Percentiles rank a stretch among this genome's conserved stretches.
phyloP scores from a whole-genome alignment of 805 yeast species.

The Zygosaccharomyces kombuchaensis region DNA sequence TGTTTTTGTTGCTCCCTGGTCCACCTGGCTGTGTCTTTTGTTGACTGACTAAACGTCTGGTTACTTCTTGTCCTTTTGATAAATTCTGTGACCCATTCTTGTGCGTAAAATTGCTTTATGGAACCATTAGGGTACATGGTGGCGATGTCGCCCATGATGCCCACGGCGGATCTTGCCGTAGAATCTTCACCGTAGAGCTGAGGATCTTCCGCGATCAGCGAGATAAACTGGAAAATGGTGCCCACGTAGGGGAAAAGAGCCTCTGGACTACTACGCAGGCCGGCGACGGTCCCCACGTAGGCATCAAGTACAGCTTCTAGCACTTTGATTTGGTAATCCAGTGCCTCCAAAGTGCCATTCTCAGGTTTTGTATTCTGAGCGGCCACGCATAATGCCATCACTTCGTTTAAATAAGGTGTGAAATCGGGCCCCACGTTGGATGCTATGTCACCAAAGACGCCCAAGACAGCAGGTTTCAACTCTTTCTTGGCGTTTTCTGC shows the following conservation, averaged over 20 bases:
- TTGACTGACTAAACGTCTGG: constrained; percentile 54
- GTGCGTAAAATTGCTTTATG: constrained; percentile 58
- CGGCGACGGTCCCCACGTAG: constrained; percentile 91
- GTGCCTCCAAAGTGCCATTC: constrained; percentile 65
- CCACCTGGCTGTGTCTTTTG: constrained; percentile 95
- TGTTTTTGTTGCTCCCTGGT: constrained; percentile 67
- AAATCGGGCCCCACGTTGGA: constrained; percentile 77
- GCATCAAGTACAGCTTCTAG: constrained; percentile 92
- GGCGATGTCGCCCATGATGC: constrained; percentile 89
- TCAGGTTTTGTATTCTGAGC: constrained; percentile 62
- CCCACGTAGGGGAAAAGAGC: constrained; percentile 61
- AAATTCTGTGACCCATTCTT: constrained; percentile 75
- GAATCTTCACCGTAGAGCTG: constrained; percentile 60
- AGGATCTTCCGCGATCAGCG: constrained; percentile 54
- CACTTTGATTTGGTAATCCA: constrained; percentile 67
- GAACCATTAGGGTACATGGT: constrained; percentile 79
- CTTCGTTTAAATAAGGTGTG: constrained; percentile 70
- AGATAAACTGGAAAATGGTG: constrained; percentile 66
- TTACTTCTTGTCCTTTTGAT: constrained; percentile 70
- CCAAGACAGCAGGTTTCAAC: constrained; percentile 78
- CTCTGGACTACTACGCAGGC: constrained; percentile 67
- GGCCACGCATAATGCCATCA: constrained; percentile 68
- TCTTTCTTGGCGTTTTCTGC: constrained; percentile 68
- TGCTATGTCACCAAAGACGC: constrained; percentile 95
- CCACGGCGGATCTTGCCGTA: constrained; percentile 78